A percentile compares a stretch with the other conserved stretches of the same genome.
Conservation (phyloP, 257 asterid species). For the Primulina eburnea region DNA sequence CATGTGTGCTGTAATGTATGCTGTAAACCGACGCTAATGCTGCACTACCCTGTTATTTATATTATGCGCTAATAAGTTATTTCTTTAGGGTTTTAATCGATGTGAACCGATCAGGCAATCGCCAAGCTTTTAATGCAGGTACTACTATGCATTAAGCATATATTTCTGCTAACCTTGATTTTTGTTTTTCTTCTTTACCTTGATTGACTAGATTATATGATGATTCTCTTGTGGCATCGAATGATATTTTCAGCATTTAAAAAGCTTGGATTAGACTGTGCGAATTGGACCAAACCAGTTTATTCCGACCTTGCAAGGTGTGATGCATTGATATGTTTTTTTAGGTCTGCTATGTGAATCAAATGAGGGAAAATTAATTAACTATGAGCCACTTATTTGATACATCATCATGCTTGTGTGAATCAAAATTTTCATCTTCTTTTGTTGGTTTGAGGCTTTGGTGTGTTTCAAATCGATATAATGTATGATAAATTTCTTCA, state of each 20-base stretch:
- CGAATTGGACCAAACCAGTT: conserved; percentile 94
- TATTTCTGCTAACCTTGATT: conserved; percentile 3
- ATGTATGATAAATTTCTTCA: not conserved
- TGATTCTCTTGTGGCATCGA: conserved; percentile 21
- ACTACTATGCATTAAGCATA: conserved; percentile 22
- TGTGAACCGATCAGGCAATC: conserved; percentile 67
- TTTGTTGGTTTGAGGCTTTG: not conserved
- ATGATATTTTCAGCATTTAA: conserved; percentile 65
- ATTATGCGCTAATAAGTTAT: conserved; percentile 22
- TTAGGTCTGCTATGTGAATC: not conserved
- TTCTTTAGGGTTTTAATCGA: conserved; percentile 88
- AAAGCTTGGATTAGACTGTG: conserved; percentile 97
- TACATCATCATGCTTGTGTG: not conserved
- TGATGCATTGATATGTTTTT: conserved; percentile 6
- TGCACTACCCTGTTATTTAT: conserved; percentile 1
- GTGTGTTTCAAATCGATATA: not conserved
- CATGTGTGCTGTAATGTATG: not conserved
- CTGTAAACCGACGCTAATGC: not conserved
- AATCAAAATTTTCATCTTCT: not conserved
- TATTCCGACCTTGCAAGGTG: conserved; percentile 84
- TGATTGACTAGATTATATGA: not conserved
- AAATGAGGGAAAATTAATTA: no score
- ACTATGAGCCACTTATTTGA: no score
- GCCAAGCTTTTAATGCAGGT: conserved; percentile 89
- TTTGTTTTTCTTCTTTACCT: conserved; percentile 3